Evolutionary conservation across 768 basidiomycete species (phyloP).

Genomic region (Tylopilus subfusipes): DNA sequence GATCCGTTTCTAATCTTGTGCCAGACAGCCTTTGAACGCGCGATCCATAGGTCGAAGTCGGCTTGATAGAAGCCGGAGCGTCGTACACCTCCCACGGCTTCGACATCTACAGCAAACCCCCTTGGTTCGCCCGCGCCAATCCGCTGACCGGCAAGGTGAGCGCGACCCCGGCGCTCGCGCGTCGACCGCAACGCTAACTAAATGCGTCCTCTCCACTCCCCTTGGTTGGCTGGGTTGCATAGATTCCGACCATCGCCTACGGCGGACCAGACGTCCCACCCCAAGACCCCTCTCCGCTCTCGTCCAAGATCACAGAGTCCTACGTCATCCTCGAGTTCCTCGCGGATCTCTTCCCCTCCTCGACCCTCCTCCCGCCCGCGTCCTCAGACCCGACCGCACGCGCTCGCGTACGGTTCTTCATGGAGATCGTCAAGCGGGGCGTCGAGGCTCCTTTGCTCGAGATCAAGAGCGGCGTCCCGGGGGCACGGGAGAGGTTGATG

Average conservation of each 20-base stretch:
- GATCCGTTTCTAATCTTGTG: neutral
- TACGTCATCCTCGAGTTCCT: constrained; percentile 62
- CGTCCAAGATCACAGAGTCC: constrained; percentile 61
- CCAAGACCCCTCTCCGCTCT: constrained; percentile 53
- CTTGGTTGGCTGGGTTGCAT: no score
- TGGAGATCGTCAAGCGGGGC: constrained; percentile 43
- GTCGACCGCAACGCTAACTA: no score
- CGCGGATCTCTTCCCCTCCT: constrained; percentile 51
- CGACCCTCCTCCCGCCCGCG: constrained; percentile 42
- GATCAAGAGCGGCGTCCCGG: constrained; percentile 22
- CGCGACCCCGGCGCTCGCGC: no score
- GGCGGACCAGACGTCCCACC: constrained; percentile 54
- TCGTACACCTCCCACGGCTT: constrained; percentile 50
- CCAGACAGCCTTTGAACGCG: neutral
- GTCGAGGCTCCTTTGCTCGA: constrained; percentile 36
- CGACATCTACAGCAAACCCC: constrained; percentile 59
- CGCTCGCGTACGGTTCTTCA: constrained; percentile 59
- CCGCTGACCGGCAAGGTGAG: constrained; percentile 56
- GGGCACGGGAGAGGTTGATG: neutral
- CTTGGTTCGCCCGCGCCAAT: constrained; percentile 64
- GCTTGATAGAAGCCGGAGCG: constrained; percentile 51
- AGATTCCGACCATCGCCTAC: constrained; percentile 59
- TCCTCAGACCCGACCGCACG: constrained; percentile 49
- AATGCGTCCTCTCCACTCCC: no score
- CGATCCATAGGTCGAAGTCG: constrained; percentile 49